Evolutionary conservation across 768 basidiomycete species (phyloP).

Genomic region (Naganishia onofrii): DNA sequence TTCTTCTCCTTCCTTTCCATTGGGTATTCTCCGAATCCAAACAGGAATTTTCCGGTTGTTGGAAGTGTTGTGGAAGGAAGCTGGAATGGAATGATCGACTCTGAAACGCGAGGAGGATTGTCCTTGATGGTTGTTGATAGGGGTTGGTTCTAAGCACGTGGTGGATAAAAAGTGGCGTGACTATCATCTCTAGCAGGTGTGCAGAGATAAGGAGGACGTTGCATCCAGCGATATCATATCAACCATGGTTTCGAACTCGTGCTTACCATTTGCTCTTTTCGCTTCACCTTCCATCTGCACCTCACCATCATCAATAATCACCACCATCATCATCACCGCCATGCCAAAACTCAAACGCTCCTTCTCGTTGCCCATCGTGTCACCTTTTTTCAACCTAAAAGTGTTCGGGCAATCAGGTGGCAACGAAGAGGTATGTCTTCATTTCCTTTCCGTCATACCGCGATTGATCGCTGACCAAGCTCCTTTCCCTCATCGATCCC

Average conservation of each 20-base stretch:
- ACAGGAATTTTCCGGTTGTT: neutral
- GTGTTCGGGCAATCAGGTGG: slow-evolving; percentile 43
- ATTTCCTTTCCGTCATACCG: neutral
- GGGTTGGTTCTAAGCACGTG: neutral
- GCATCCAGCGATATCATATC: too few relatives aligned
- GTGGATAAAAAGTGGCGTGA: slow-evolving; percentile 14
- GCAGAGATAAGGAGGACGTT: neutral
- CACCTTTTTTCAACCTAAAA: slow-evolving; percentile 48
- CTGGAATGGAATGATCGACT: neutral
- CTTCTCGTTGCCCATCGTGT: slow-evolving; percentile 48
- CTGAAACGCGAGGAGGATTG: slow-evolving; percentile 2
- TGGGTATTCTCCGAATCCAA: neutral
- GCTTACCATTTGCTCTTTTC: neutral
- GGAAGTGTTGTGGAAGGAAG: slow-evolving; percentile 1
- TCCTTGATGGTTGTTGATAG: neutral
- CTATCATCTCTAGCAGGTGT: too few relatives aligned
- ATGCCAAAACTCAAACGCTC: slow-evolving; percentile 51
- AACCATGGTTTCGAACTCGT: neutral
- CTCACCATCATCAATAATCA: neutral
- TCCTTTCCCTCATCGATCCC: neutral
- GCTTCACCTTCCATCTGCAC: slow-evolving; percentile 4
- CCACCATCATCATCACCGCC: slow-evolving; percentile 2
- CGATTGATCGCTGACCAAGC: neutral
- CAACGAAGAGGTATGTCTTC: slow-evolving; percentile 47
- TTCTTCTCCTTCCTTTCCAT: slow-evolving; percentile 8